phyloP scores from a whole-genome alignment of 78 protist species.

The Pigoraptor vietnamica region DNA sequence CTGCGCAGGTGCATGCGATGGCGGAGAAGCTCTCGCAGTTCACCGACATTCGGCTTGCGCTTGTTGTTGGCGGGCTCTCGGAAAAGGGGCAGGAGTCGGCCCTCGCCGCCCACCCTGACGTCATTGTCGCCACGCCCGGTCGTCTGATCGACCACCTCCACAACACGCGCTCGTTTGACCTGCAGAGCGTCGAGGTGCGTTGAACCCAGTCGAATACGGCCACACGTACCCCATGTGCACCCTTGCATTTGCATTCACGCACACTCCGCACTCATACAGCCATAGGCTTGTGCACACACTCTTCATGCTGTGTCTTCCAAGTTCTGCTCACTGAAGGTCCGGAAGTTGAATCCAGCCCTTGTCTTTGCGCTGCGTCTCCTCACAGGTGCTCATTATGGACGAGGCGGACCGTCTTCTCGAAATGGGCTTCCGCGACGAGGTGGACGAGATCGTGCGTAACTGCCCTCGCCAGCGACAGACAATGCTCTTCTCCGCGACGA shows the following conservation, averaged over 20 bases:
- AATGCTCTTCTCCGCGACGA: conserved; percentile 83
- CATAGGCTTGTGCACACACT: too few species aligned
- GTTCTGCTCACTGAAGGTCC: too few species aligned
- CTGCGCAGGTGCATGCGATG: conserved; percentile 18
- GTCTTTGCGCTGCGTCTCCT: too few species aligned
- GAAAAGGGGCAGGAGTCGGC: conserved; percentile 1
- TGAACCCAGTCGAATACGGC: too few species aligned
- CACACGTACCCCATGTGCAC: too few species aligned
- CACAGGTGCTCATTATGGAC: conserved; percentile 71
- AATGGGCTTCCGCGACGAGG: conserved; percentile 51
- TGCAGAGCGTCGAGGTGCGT: not conserved
- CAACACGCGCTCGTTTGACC: conserved; percentile 27
- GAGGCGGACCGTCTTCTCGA: conserved; percentile 82
- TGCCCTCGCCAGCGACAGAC: conserved; percentile 63
- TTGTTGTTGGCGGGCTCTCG: conserved; percentile 53
- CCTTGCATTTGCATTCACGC: too few species aligned
- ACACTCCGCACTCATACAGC: too few species aligned
- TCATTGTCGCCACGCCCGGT: conserved; percentile 97
- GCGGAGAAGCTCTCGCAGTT: conserved; percentile 20
- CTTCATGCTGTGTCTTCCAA: too few species aligned
- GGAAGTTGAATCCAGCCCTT: too few species aligned
- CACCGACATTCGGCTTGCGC: conserved; percentile 40
- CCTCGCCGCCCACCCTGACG: conserved; percentile 77
- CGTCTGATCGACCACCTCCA: conserved; percentile 67
- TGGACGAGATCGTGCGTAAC: conserved; percentile 17